Conservation (phyloP, 1,284 basidiomycete species). For the Tylopilus sp. region DNA sequence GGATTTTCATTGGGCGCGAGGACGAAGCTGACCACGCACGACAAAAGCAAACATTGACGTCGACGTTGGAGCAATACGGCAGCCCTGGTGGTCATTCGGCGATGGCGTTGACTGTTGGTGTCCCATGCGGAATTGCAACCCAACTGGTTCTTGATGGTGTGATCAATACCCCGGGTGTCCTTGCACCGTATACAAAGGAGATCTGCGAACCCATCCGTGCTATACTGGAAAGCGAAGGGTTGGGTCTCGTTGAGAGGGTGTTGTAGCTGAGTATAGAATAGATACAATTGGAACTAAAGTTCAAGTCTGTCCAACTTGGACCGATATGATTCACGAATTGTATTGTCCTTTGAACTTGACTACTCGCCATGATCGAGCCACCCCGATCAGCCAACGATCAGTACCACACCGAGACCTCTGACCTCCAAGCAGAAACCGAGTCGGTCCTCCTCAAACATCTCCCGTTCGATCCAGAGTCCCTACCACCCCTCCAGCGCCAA, state of each 20-base stretch:
- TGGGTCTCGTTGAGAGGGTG: slow-evolving; percentile 83
- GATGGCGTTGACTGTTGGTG: slow-evolving; percentile 94
- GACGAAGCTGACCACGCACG: slow-evolving; percentile 23
- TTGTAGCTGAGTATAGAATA: slow-evolving; percentile 53
- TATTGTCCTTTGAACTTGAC: too few species aligned
- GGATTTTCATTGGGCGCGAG: slow-evolving; percentile 28
- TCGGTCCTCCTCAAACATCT: slow-evolving; percentile 64
- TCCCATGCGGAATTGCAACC: slow-evolving; percentile 95
- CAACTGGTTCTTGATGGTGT: slow-evolving; percentile 87
- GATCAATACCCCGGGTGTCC: slow-evolving; percentile 84
- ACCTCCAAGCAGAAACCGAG: slow-evolving; percentile 77
- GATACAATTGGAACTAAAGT: too few species aligned
- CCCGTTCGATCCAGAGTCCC: slow-evolving; percentile 42
- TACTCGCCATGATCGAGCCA: slow-evolving; percentile 31
- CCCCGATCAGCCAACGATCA: slow-evolving; percentile 63
- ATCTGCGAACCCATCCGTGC: slow-evolving; percentile 87
- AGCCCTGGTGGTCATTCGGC: slow-evolving; percentile 86
- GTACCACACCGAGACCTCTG: slow-evolving; percentile 72
- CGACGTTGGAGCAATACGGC: slow-evolving; percentile 94
- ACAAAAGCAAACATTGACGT: slow-evolving; percentile 85
- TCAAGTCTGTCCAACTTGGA: too few species aligned
- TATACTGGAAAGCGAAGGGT: slow-evolving; percentile 84
- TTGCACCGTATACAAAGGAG: slow-evolving; percentile 90
- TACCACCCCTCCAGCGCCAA: slow-evolving; percentile 61
- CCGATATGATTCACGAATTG: too few species aligned